Evolutionary conservation across 768 basidiomycete genomes (phyloP), one percentile per base, ranked within the genome.

Genomic region (Russula brevipes): DNA sequence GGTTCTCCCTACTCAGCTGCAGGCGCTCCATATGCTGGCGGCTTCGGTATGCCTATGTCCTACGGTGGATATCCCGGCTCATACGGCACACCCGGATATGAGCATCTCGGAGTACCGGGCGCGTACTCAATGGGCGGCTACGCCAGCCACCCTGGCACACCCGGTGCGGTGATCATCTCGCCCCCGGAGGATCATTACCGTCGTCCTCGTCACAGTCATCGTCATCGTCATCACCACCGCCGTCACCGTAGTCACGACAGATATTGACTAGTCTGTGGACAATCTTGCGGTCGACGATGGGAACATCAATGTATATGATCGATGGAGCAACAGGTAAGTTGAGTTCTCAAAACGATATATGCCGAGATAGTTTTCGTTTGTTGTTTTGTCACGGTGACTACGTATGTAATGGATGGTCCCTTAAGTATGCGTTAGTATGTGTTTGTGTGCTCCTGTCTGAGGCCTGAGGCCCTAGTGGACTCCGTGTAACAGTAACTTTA

Each of bases 181-280:
- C 57, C 53, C 2, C 17, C 47, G 17, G 60, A 60, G 2, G 38
- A 38, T 4, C 53, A 30, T 6, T 44, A 41, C 0, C 47, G n/a
- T 7, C 64, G 42, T 11, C 64, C 47, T 47, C 41, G 10, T 9
- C 61, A 42, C 47, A 52, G 38, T 11, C 62, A 31, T 38, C n/a
- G 35, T 19, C 49, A 35, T 11, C 56, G 44, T 12, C 64, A 47
- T 4, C 65, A 61, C 35, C 64, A 61, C n/a, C 46, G 57, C 53
- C 53, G 65, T 11, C 65, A 68, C 46, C 67, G 58, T 44, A 68
- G 67, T 36, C 60, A 66, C 11, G 57, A 57, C 52, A 24, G 65
- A 39, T 61, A 66, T 54, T 57, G 38, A 45, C 3, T 16, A 10
- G 24, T 33, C 17, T 31, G 38, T 49, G 10, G 31, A 36, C 16